Evolutionary conservation across 345 rosid species (phyloP).

Genomic region (Zanthoxylum bungeanum): DNA sequence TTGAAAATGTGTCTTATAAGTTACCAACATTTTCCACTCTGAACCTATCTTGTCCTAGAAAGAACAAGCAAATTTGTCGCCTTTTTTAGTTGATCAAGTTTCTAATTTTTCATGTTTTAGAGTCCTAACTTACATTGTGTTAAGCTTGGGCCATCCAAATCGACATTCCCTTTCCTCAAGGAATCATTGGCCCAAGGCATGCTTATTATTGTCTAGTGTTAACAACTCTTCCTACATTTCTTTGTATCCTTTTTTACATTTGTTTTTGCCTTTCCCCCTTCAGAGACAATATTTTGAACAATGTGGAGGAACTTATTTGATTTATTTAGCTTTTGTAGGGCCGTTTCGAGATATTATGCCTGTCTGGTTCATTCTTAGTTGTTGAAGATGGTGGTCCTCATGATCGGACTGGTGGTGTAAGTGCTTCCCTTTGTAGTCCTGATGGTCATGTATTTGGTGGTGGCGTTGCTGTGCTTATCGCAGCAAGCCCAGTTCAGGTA

Average conservation of each 20-base stretch:
- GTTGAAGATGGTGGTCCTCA: conserved; percentile 85
- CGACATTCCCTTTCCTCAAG: not conserved
- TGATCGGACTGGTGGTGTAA: conserved; percentile 81
- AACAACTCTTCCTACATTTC: not conserved
- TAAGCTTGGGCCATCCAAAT: not conserved
- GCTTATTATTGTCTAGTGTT: not conserved
- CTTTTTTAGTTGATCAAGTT: too few species aligned
- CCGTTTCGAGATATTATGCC: conserved; percentile 83
- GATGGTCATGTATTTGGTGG: conserved; percentile 96
- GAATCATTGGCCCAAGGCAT: not conserved
- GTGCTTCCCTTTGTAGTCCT: conserved; percentile 88
- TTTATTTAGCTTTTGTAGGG: conserved; percentile 57
- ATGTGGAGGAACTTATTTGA: conserved; percentile 21
- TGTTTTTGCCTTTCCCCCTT: not conserved
- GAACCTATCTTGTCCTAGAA: not conserved
- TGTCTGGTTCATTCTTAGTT: conserved; percentile 90
- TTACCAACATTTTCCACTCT: not conserved
- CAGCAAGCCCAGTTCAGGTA: conserved; percentile 88
- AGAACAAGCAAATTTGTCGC: not conserved
- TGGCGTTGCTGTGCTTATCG: conserved; percentile 72
- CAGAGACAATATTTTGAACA: not conserved
- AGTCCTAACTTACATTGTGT: too few species aligned
- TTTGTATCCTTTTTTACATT: not conserved
- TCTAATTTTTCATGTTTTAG: too few species aligned
- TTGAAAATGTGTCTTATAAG: not conserved